phyloP scores from a whole-genome alignment of 1,139 yeast genomes.

The Yamadazyma taylorii region DNA sequence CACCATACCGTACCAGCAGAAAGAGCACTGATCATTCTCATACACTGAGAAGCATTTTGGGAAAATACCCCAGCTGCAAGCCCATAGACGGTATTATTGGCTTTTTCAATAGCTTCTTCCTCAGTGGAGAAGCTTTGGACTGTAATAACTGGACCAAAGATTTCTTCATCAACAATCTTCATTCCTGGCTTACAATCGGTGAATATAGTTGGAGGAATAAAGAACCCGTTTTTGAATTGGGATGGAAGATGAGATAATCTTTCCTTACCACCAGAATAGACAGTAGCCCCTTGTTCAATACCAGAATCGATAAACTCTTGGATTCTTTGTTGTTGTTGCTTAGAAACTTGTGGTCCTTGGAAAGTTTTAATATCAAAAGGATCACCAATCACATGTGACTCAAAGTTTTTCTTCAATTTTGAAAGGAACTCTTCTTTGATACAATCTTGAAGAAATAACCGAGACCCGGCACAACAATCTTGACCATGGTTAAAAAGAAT shows the following conservation, averaged over 20 bases:
- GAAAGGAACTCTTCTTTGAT: constrained; percentile 66
- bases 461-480: constrained; percentile 86
- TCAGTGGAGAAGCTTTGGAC: constrained; percentile 68
- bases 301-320: constrained; percentile 72
- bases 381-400: constrained; percentile 64
- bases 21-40: constrained; percentile 63
- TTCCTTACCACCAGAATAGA: constrained; percentile 79
- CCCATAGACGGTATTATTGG: constrained; percentile 77
- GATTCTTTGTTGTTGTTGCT: constrained; percentile 72
- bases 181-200: constrained; percentile 66
- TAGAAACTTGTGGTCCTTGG: constrained; percentile 88
- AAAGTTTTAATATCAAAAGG: constrained; percentile 70
- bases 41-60: constrained; percentile 64
- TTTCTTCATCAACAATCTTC: constrained; percentile 77
- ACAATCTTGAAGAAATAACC: constrained; percentile 74
- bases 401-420: constrained; percentile 50
- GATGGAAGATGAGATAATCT: too few relatives aligned
- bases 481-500: constrained; percentile 79
- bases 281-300: constrained; percentile 70
- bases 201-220: constrained; percentile 77
- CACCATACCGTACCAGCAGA: constrained; percentile 86
- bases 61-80: constrained; percentile 84
- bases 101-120: constrained; percentile 68
- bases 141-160: constrained; percentile 84
- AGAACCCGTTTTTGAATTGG: constrained; percentile 68